These are phyloP conservation scores for Huiozyma sinensis DNA, from an alignment of 805 yeast genomes.

Conservation along the genomic window DNA sequence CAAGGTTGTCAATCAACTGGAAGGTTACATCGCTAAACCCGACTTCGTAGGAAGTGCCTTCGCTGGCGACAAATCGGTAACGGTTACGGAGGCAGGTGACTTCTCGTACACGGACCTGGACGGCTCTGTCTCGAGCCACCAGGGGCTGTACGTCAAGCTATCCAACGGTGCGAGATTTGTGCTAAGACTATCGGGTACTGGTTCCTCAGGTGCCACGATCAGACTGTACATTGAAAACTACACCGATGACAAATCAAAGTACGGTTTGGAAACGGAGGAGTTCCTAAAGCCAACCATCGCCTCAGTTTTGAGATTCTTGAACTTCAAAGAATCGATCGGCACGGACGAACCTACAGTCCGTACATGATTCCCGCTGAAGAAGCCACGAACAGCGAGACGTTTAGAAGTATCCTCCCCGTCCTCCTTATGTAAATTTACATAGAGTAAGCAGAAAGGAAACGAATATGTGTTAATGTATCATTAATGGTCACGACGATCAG, in stretches of 20 bases:
- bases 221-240: constrained; percentile 85
- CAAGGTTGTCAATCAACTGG: constrained; percentile 48
- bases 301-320: constrained; percentile 55
- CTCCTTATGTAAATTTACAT: no score
- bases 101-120: constrained; percentile 90
- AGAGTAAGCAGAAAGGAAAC: no score
- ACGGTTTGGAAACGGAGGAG: constrained; percentile 47
- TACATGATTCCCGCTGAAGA: constrained; percentile 35
- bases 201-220: constrained; percentile 95
- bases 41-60: constrained; percentile 43
- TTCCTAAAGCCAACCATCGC: constrained; percentile 54
- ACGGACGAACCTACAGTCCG: constrained; percentile 82
- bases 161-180: constrained; percentile 76
- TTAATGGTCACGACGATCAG: no score
- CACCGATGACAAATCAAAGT: constrained; percentile 45
- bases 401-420: no score
- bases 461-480: no score
- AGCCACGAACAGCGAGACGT: no score
- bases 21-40: constrained; percentile 29
- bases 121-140: constrained; percentile 79
- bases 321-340: constrained; percentile 64
- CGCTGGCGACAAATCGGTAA: constrained; percentile 35
- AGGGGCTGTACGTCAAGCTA: constrained; percentile 79
- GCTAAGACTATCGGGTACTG: constrained; percentile 91
- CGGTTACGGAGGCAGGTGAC: constrained; percentile 70